Evolutionary conservation across 1,139 yeast genomes (phyloP).

Genomic region (Diutina neorugosa): DNA sequence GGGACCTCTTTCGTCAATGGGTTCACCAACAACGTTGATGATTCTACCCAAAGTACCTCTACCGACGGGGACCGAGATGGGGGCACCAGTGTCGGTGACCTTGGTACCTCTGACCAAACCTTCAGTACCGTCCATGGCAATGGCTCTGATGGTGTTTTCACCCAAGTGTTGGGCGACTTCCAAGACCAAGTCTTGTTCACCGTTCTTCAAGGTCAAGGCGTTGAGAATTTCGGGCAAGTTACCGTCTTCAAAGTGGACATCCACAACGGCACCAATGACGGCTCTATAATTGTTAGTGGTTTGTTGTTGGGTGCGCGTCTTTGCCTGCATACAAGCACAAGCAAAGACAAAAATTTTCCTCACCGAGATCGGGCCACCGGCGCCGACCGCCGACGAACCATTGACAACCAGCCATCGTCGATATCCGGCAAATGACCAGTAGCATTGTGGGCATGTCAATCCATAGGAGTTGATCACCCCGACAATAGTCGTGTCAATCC

Average conservation of each 20-base stretch:
- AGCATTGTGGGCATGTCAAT: background rate
- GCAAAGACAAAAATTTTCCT: background rate
- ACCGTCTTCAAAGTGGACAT: conserved; percentile 97
- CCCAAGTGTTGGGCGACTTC: conserved; percentile 99
- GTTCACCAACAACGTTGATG: conserved; percentile 97
- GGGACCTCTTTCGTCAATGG: conserved; percentile 99
- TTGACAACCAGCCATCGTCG: background rate
- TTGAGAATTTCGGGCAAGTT: conserved; percentile 94
- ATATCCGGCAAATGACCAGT: background rate
- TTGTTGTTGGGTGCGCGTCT: background rate
- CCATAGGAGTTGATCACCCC: background rate
- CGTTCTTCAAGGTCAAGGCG: conserved; percentile 78
- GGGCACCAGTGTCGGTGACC: conserved; percentile 93
- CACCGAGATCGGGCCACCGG: conserved; percentile 1
- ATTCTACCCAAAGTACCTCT: conserved; percentile 98
- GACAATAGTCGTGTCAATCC: background rate
- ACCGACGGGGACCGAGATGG: conserved; percentile 98
- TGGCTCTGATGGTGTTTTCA: conserved; percentile 99
- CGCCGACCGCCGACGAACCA: background rate
- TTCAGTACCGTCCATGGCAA: conserved; percentile 99
- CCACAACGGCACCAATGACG: conserved; percentile 99
- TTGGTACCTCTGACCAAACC: conserved; percentile 97
- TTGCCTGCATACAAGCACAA: background rate
- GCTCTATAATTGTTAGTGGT: conserved; percentile 48
- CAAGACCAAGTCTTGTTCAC: conserved; percentile 67